phyloP scores from a whole-genome alignment of 2,329 filamentous ascomycete species.

The Xylaria sp. region DNA sequence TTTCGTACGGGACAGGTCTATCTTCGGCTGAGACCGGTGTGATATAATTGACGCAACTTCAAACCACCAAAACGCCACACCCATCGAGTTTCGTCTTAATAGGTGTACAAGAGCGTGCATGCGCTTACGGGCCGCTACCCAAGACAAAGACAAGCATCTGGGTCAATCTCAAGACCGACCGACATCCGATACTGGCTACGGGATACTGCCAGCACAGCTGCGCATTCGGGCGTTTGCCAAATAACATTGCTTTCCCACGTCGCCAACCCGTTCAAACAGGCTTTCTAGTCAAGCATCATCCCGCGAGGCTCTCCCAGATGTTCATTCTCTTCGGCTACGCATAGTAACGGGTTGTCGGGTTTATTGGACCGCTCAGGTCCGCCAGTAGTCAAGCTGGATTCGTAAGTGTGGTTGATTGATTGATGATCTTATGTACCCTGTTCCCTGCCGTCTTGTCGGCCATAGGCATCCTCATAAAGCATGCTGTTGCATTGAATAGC shows the following conservation, averaged over 20 bases:
- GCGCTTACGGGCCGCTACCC: conserved; percentile 14
- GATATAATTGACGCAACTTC: conserved; percentile 13
- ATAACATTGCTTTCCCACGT: conserved; percentile 30
- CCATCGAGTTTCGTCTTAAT: conserved; percentile 4
- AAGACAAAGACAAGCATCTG: conserved; percentile 23
- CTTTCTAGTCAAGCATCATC: conserved; percentile 31
- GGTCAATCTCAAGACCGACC: conserved; percentile 18
- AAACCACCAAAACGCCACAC: conserved; percentile 23
- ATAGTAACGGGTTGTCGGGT: conserved; percentile 41
- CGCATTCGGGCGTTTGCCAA: conserved; percentile 16
- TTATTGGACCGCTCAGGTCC: conserved; percentile 47
- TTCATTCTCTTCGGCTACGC: conserved; percentile 34
- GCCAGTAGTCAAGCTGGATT: conserved; percentile 51
- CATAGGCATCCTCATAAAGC: conserved; percentile 30
- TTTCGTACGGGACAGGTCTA: conserved; percentile 13
- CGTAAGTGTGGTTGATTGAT: conserved; percentile 45
- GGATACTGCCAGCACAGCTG: conserved; percentile 1
- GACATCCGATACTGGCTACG: background rate
- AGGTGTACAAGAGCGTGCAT: conserved; percentile 8
- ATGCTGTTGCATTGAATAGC: conserved; percentile 22
- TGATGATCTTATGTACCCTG: conserved; percentile 20
- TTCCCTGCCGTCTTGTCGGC: conserved; percentile 19
- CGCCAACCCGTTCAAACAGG: conserved; percentile 11
- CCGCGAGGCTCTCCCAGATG: conserved; percentile 39
- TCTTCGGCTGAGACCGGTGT: conserved; percentile 20